phyloP scores from a whole-genome alignment of 305 asterid species.

The Fraxinus nigra region DNA sequence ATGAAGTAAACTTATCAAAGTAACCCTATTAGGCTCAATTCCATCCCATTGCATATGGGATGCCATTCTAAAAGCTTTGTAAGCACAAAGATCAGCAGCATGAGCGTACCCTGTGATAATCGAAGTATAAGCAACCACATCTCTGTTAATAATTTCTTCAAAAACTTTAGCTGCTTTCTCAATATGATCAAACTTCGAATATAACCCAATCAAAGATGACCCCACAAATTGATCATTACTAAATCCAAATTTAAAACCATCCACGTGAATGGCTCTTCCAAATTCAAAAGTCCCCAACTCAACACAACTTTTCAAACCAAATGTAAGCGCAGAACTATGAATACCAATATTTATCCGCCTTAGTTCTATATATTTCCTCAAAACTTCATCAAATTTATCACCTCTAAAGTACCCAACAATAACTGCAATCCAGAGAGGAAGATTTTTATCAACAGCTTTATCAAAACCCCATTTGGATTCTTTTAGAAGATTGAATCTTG shows the following conservation, averaged over 20 bases:
- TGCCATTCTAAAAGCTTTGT: conserved; percentile 38
- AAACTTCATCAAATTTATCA: conserved; percentile 31
- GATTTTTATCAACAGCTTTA: conserved; percentile 26
- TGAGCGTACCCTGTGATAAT: conserved; percentile 47
- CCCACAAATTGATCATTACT: conserved; percentile 43
- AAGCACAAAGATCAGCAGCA: conserved; percentile 27
- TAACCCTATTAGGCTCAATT: conserved; percentile 57
- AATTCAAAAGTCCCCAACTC: conserved; percentile 31
- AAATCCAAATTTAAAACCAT: conserved; percentile 47
- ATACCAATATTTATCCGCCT: conserved; percentile 33
- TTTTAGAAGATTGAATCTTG: conserved; percentile 35
- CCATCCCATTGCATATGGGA: conserved; percentile 45
- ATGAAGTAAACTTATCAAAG: conserved; percentile 54
- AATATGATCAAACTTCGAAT: conserved; percentile 26
- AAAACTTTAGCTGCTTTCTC: conserved; percentile 51
- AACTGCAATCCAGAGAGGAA: conserved; percentile 42
- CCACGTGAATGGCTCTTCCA: conserved; percentile 48
- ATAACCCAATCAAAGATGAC: conserved; percentile 47
- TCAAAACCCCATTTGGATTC: conserved; percentile 42
- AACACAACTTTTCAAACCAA: conserved; percentile 49
- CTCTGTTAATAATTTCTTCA: conserved; percentile 52
- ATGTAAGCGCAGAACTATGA: conserved; percentile 37
- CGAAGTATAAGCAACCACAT: conserved; percentile 58
- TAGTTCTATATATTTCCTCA: conserved; percentile 33
- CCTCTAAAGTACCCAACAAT: conserved; percentile 40